phyloP scores from a whole-genome alignment of 2,329 filamentous ascomycete species.

The Lojkania enalia region DNA sequence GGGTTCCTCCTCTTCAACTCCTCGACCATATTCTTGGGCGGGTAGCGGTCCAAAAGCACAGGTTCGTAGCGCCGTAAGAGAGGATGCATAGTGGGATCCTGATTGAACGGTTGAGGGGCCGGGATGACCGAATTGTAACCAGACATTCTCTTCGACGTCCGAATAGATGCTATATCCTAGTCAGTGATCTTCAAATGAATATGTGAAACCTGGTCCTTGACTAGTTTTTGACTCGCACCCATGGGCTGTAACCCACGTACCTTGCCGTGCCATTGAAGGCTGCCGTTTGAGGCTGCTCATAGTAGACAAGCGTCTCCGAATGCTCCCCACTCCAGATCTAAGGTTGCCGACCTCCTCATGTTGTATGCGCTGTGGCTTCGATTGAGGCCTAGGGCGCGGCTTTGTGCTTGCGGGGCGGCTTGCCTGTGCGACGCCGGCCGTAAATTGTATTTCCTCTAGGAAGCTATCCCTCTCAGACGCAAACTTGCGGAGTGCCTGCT shows the following conservation, averaged over 20 bases:
- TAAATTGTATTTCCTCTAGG: constrained; percentile 87
- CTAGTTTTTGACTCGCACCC: constrained; percentile 5
- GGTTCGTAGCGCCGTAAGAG: constrained; percentile 93
- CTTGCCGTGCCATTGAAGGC: constrained; percentile 72
- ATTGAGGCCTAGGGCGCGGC: constrained; percentile 71
- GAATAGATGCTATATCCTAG: constrained; percentile 59
- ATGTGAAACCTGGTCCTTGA: constrained; percentile 17
- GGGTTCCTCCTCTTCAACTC: constrained; percentile 78
- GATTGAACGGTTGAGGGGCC: constrained; percentile 84
- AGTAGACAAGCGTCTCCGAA: constrained; percentile 90
- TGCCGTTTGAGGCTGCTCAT: constrained; percentile 95
- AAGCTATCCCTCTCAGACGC: constrained; percentile 94
- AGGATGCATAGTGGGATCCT: constrained; percentile 92
- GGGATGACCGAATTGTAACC: constrained; percentile 99
- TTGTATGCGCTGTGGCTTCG: constrained; percentile 76
- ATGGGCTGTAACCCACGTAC: constrained; percentile 55
- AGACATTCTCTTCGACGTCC: constrained; percentile 85
- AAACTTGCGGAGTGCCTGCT: constrained; percentile 90
- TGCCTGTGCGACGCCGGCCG: constrained; percentile 67
- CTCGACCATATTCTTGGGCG: constrained; percentile 78
- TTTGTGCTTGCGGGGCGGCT: constrained; percentile 42
- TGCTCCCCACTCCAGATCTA: constrained; percentile 74
- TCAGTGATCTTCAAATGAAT: constrained; percentile 25
- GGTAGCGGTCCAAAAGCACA: constrained; percentile 92
- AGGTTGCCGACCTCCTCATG: constrained; percentile 59